phyloP scores from a whole-genome alignment of 129 eudicot species.

The Lactuca saligna region DNA sequence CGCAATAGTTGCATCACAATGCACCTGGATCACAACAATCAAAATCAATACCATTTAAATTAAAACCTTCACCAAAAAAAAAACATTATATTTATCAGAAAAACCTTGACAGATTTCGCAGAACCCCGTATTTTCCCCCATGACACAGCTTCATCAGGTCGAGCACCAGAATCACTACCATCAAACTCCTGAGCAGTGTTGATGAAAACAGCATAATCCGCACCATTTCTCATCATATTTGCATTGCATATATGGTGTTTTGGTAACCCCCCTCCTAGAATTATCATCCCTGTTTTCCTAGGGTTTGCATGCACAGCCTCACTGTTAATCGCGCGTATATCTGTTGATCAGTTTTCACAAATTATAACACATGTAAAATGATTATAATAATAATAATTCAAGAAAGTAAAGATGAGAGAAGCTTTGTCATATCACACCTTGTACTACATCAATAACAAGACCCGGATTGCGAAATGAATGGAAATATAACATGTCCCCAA shows the following conservation, averaged over 20 bases:
- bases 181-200: slow-evolving; percentile 96
- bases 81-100: too few relatives aligned
- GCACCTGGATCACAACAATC: slow-evolving; percentile 43
- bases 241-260: slow-evolving; percentile 96
- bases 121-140: slow-evolving; percentile 94
- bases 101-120: slow-evolving; percentile 91
- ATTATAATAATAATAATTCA: neutral
- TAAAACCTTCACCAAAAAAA: neutral
- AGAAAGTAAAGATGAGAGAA: slow-evolving; percentile 3
- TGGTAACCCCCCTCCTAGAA: slow-evolving; percentile 94
- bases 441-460: slow-evolving; percentile 78
- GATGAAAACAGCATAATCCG: slow-evolving; percentile 83
- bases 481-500: slow-evolving; percentile 93
- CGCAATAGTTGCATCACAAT: slow-evolving; percentile 79
- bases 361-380: neutral
- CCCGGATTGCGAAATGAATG: slow-evolving; percentile 83
- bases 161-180: slow-evolving; percentile 98
- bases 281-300: slow-evolving; percentile 87
- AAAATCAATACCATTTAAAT: neutral
- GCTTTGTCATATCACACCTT: slow-evolving; percentile 59
- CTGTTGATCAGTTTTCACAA: slow-evolving; percentile 33
- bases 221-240: slow-evolving; percentile 99
- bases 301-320: slow-evolving; percentile 88
- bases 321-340: slow-evolving; percentile 69
- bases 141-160: slow-evolving; percentile 96